A percentile compares a stretch with the other conserved stretches of the same genome.
phyloP scores from a whole-genome alignment of 805 yeast genomes.

The Ogataea polymorpha region DNA sequence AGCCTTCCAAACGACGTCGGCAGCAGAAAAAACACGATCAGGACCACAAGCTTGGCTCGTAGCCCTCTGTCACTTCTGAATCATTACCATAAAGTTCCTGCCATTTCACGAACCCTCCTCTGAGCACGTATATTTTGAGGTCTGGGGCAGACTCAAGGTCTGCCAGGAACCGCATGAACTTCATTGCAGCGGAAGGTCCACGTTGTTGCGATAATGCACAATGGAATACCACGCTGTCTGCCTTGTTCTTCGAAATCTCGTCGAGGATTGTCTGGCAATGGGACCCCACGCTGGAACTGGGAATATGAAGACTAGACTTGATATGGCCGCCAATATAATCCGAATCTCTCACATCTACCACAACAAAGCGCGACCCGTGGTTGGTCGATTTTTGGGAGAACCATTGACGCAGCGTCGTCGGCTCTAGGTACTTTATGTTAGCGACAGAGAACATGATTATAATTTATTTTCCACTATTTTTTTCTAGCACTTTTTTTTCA shows the following conservation, averaged over 20 bases:
- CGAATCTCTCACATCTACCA: conserved; percentile 83
- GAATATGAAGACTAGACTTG: conserved; percentile 50
- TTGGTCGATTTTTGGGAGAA: conserved; percentile 37
- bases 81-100: conserved; percentile 73
- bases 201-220: conserved; percentile 89
- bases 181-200: conserved; percentile 82
- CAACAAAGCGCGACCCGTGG: conserved; percentile 41
- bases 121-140: conserved; percentile 57
- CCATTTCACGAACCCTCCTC: conserved; percentile 89
- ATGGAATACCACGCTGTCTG: conserved; percentile 72
- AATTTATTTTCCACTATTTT: conserved; percentile 1
- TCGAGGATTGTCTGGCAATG: conserved; percentile 38
- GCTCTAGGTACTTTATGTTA: conserved; percentile 45
- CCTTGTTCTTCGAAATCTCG: conserved; percentile 31
- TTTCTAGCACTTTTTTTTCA: conserved; percentile 3
- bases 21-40: conserved; percentile 1
- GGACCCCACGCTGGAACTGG: conserved; percentile 44
- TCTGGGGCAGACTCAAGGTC: conserved; percentile 26
- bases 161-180: conserved; percentile 47
- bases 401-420: conserved; percentile 47
- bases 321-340: conserved; percentile 81
- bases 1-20: conserved; percentile 4
- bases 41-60: conserved; percentile 41
- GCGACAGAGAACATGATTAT: conserved; percentile 32
- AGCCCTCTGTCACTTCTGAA: conserved; percentile 56